These are phyloP conservation scores for Phyllosticta citrichinensis DNA, from an alignment of 2,329 filamentous ascomycete genomes.

Conservation along the genomic window DNA sequence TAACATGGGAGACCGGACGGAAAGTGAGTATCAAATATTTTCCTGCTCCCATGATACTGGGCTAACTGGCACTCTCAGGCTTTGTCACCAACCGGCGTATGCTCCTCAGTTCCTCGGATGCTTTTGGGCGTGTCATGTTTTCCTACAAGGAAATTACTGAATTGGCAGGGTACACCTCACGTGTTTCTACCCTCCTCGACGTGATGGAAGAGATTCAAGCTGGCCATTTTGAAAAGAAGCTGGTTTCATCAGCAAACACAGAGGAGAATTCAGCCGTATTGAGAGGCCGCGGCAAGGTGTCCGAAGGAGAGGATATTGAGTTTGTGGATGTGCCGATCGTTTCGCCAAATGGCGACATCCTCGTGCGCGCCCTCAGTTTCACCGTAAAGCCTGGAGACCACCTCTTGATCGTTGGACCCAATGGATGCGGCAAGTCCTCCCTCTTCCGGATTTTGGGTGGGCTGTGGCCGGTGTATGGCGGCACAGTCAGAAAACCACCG, in stretches of 20 bases:
- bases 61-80: slow-evolving; percentile 32
- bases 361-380: slow-evolving; percentile 79
- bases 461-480: slow-evolving; percentile 95
- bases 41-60: not conserved
- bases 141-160: slow-evolving; percentile 97
- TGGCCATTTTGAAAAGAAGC: slow-evolving; percentile 90
- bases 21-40: slow-evolving; percentile 35
- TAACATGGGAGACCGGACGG: slow-evolving; percentile 60
- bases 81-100: slow-evolving; percentile 93
- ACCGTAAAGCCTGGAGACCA: slow-evolving; percentile 79
- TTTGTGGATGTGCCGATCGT: slow-evolving; percentile 91
- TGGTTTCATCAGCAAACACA: slow-evolving; percentile 78
- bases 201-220: slow-evolving; percentile 90
- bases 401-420: slow-evolving; percentile 87
- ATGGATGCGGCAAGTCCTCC: slow-evolving; percentile 93
- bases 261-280: slow-evolving; percentile 77
- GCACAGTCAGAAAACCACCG: slow-evolving; percentile 80
- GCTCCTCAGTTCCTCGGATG: slow-evolving; percentile 86
- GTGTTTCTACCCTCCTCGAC: slow-evolving; percentile 78
- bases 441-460: slow-evolving; percentile 94
- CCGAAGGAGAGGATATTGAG: slow-evolving; percentile 73
- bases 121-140: slow-evolving; percentile 93
- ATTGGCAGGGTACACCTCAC: slow-evolving; percentile 86
- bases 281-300: slow-evolving; percentile 67
- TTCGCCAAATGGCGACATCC: slow-evolving; percentile 88